phyloP scores from a whole-genome alignment of 805 yeast species.

The Lipomyces oligophaga region DNA sequence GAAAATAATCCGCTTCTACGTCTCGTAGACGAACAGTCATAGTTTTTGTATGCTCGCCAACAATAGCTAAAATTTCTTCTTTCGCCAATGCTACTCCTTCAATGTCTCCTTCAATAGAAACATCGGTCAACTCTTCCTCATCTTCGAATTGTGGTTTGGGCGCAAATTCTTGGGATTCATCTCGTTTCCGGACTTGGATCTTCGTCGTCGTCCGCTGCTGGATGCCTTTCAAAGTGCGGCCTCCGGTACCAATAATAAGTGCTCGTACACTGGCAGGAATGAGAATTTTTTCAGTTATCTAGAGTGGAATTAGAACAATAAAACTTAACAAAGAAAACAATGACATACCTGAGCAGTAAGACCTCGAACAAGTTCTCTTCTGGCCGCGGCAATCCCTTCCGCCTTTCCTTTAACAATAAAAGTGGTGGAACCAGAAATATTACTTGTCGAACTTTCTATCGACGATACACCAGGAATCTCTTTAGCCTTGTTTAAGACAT shows the following conservation, averaged over 20 bases:
- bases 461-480: conserved; percentile 14
- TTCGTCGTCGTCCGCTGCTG: conserved; percentile 62
- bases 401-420: conserved; percentile 76
- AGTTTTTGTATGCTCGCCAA: conserved; percentile 47
- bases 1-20: conserved; percentile 30
- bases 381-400: conserved; percentile 62
- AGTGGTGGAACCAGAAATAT: conserved; percentile 47
- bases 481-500: conserved; percentile 50
- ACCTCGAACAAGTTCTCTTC: conserved; percentile 67
- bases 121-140: conserved; percentile 58
- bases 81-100: conserved; percentile 79
- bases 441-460: conserved; percentile 26
- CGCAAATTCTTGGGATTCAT: conserved; percentile 22
- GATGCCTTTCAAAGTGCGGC: conserved; percentile 75
- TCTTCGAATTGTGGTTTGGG: conserved; percentile 43
- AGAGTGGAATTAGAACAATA: not conserved
- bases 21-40: conserved; percentile 23
- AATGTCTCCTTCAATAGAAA: conserved; percentile 74
- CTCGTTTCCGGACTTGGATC: conserved; percentile 56
- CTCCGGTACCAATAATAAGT: conserved; percentile 81
- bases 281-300: conserved; percentile 46
- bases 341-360: conserved; percentile 64
- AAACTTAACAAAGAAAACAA: not conserved
- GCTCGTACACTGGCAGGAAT: conserved; percentile 78
- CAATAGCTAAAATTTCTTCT: conserved; percentile 63